Conservation (phyloP, 768 basidiomycete species). For the Rhizopogon vinicolor region DNA sequence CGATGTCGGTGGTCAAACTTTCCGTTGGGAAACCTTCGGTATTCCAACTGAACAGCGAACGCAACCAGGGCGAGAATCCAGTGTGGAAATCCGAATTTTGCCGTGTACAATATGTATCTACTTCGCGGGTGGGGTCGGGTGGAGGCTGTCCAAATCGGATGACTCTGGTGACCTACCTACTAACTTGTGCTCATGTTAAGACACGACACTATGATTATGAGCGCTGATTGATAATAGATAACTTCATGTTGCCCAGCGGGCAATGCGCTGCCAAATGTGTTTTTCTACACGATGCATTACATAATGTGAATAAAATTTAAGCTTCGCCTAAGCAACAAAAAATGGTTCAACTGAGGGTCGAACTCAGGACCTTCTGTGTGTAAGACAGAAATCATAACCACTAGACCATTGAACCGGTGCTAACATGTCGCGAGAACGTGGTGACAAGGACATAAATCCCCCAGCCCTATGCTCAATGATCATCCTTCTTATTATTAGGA, state of each 20-base stretch:
- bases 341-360: slow-evolving; percentile 42
- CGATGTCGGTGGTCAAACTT: not conserved
- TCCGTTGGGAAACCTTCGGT: not conserved
- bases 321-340: slow-evolving; percentile 12
- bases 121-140: not conserved
- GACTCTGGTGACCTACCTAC: too few relatives aligned
- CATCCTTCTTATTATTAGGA: too few relatives aligned
- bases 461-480: too few relatives aligned
- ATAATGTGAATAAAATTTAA: too few relatives aligned
- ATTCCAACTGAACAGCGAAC: not conserved
- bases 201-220: too few relatives aligned
- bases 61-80: too few relatives aligned
- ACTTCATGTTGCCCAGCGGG: too few relatives aligned
- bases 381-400: slow-evolving; percentile 57
- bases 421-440: rapidly evolving
- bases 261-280: too few relatives aligned
- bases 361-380: slow-evolving; percentile 37
- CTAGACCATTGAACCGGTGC: slow-evolving; percentile 50
- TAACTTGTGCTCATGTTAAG: too few relatives aligned
- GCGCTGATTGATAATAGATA: too few relatives aligned
- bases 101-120: not conserved
- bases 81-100: not conserved
- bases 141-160: too few relatives aligned
- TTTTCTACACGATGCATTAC: too few relatives aligned
- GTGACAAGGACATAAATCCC: not conserved